phyloP scores from a whole-genome alignment of 352 stramenopile genomes.

The Aphanomyces stellatus region DNA sequence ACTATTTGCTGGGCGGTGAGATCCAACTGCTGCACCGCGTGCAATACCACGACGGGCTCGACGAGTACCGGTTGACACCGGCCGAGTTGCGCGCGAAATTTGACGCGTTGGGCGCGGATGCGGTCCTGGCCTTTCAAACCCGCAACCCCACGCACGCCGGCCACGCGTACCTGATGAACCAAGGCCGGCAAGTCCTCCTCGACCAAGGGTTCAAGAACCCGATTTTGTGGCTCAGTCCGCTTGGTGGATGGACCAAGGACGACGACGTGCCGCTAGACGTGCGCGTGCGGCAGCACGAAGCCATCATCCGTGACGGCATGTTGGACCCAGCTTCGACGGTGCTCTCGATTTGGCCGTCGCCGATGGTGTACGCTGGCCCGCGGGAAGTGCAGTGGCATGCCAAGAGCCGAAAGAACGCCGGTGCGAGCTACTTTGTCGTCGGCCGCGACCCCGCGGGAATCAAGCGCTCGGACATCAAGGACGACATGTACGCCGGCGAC shows the following conservation, averaged over 20 bases:
- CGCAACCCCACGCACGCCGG: slow-evolving; percentile 96
- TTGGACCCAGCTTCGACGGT: slow-evolving; percentile 95
- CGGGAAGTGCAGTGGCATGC: slow-evolving; percentile 98
- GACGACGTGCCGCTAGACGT: slow-evolving; percentile 98
- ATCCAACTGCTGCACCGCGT: slow-evolving; percentile 94
- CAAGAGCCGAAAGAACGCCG: slow-evolving; percentile 93
- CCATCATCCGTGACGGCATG: slow-evolving; percentile 87
- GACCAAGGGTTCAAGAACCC: slow-evolving; percentile 92
- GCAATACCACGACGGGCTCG: slow-evolving; percentile 95
- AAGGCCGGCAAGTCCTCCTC: slow-evolving; percentile 90
- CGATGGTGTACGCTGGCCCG: slow-evolving; percentile 98
- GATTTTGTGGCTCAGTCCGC: slow-evolving; percentile 94
- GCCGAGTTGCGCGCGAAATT: slow-evolving; percentile 92
- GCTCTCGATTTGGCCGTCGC: slow-evolving; percentile 97
- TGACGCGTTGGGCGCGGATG: slow-evolving; percentile 91
- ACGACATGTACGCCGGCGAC: slow-evolving; percentile 95
- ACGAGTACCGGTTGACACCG: slow-evolving; percentile 94
- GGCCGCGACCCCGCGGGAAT: slow-evolving; percentile 96
- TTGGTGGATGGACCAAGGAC: slow-evolving; percentile 97
- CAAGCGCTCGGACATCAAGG: slow-evolving; percentile 92
- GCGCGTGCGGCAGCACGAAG: slow-evolving; percentile 95
- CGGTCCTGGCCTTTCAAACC: slow-evolving; percentile 97
- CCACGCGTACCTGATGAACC: slow-evolving; percentile 98
- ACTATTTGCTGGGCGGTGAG: slow-evolving; percentile 94
- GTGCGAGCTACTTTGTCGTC: slow-evolving; percentile 97